A percentile compares a stretch with the other conserved stretches of the same genome.
Conservation (phyloP, 164 flowering plant species). For the Vitis labrusca region DNA sequence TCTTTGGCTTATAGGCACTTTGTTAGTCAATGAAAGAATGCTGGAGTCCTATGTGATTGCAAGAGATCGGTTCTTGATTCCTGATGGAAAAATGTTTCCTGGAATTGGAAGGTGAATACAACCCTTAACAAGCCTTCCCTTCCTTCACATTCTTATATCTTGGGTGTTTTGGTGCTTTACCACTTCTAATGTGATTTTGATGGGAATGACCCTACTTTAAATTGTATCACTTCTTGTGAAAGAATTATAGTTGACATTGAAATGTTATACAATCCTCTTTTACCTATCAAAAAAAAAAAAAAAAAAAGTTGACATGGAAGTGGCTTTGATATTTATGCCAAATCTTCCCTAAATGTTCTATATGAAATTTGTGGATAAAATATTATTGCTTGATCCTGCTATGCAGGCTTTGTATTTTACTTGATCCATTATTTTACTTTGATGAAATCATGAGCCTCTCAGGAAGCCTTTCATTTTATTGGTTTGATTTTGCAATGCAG, state of each 20-base stretch:
- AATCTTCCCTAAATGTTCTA: no score
- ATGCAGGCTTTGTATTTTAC: background rate
- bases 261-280: no score
- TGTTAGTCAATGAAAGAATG: slow-evolving; percentile 96
- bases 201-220: background rate
- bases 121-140: background rate
- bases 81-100: slow-evolving; percentile 96
- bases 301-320: no score
- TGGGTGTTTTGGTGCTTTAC: background rate
- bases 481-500: background rate
- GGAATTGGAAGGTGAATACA: slow-evolving; percentile 72
- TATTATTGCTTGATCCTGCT: background rate
- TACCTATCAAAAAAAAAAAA: no score
- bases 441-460: background rate
- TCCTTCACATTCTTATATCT: background rate
- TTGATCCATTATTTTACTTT: background rate
- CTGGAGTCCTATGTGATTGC: slow-evolving; percentile 98
- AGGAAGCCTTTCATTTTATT: background rate
- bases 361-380: no score
- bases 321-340: no score
- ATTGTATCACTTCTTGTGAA: no score
- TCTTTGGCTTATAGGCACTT: slow-evolving; percentile 61
- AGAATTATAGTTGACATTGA: no score
- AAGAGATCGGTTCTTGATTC: slow-evolving; percentile 85
- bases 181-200: background rate